Evolutionary conservation across 2,329 filamentous ascomycete species (phyloP).

Genomic region (Fusarium fujikuroi): DNA sequence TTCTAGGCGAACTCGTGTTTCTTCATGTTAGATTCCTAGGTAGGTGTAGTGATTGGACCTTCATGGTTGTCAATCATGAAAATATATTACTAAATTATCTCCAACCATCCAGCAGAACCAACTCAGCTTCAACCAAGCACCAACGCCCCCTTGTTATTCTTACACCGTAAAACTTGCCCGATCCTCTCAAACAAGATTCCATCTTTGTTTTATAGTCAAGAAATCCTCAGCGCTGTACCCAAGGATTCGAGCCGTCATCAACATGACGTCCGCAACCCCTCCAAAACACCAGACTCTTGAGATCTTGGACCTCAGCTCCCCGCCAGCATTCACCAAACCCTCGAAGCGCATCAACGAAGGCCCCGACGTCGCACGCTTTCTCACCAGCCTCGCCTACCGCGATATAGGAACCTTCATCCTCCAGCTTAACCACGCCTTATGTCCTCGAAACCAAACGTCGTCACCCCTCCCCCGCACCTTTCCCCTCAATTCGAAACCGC

Average conservation of each 20-base stretch:
- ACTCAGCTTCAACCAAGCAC: slow-evolving; percentile 9
- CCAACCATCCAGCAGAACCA: neutral
- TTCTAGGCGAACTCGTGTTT: neutral
- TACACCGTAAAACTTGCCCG: neutral
- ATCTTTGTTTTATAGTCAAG: neutral
- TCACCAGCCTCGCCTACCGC: slow-evolving; percentile 82
- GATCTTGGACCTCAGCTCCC: slow-evolving; percentile 59
- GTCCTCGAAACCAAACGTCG: slow-evolving; percentile 69
- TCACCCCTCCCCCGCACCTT: slow-evolving; percentile 53
- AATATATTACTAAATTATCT: slow-evolving; percentile 20
- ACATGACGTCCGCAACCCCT: slow-evolving; percentile 39
- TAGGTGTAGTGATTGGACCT: neutral
- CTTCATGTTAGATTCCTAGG: neutral
- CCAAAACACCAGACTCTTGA: slow-evolving; percentile 51
- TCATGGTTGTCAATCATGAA: neutral
- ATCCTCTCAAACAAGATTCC: neutral
- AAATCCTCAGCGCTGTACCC: too few relatives aligned
- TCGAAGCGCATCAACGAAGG: slow-evolving; percentile 86
- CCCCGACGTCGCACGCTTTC: slow-evolving; percentile 82
- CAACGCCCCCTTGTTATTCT: neutral
- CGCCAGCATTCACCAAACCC: slow-evolving; percentile 71
- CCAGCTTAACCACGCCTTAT: slow-evolving; percentile 89
- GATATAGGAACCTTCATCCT: slow-evolving; percentile 89
- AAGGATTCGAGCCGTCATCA: neutral
- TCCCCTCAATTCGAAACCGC: slow-evolving; percentile 54